Conservation (phyloP, 1,139 yeast species). For the Debaryomyces subglobosus region DNA sequence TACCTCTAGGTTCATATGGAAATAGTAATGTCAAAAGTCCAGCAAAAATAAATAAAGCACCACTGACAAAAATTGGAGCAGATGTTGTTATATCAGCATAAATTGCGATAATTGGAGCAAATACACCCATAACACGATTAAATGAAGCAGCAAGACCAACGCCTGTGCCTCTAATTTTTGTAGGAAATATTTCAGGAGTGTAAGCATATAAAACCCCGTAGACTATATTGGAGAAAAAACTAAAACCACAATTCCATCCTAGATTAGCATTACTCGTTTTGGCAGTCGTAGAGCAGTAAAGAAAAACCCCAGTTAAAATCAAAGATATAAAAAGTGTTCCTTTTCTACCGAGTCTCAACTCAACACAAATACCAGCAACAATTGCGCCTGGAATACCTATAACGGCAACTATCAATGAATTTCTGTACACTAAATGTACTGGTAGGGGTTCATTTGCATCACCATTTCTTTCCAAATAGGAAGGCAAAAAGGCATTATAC, state of each 20-base stretch:
- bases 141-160: conserved; percentile 48
- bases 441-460: conserved; percentile 34
- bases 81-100: conserved; percentile 45
- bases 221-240: conserved; percentile 45
- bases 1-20: conserved; percentile 45
- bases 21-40: conserved; percentile 39
- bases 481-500: conserved; percentile 48
- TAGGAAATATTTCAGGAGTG: conserved; percentile 48
- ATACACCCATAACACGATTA: conserved; percentile 45
- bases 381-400: conserved; percentile 47
- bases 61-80: conserved; percentile 48
- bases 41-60: conserved; percentile 41
- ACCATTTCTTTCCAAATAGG: conserved; percentile 39
- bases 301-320: conserved; percentile 41
- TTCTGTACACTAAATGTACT: conserved; percentile 41
- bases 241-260: conserved; percentile 50
- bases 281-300: conserved; percentile 47
- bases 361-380: conserved; percentile 43
- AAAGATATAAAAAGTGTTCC: conserved; percentile 40
- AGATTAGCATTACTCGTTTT: conserved; percentile 39
- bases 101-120: conserved; percentile 49
- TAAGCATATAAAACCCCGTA: conserved; percentile 50
- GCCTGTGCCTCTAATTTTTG: conserved; percentile 46
- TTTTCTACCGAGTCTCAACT: conserved; percentile 42
- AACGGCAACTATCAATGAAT: conserved; percentile 43